A percentile compares a stretch with the other conserved stretches of the same genome.
Evolutionary conservation across 768 basidiomycete species (phyloP).

Genomic region (Boletus rubescentipes): DNA sequence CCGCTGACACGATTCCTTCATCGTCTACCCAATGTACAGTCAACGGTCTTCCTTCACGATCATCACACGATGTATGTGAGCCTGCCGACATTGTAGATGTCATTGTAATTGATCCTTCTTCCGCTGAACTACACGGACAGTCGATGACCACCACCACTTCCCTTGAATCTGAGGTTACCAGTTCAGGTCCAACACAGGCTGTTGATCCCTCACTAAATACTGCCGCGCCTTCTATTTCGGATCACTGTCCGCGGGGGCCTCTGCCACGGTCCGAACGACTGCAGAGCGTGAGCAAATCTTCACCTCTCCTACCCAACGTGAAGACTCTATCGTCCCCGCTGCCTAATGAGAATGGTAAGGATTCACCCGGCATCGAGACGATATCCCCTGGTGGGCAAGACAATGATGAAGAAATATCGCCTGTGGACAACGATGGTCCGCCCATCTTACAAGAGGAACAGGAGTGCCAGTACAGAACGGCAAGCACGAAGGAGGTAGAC

Average conservation of each 20-base stretch:
- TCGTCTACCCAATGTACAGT: constrained; percentile 11
- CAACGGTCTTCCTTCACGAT: constrained; percentile 25
- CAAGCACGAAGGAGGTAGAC: neutral
- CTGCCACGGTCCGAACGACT: constrained; percentile 37
- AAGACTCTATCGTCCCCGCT: constrained; percentile 18
- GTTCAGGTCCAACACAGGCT: constrained; percentile 1
- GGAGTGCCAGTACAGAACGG: constrained; percentile 38
- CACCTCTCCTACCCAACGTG: constrained; percentile 6
- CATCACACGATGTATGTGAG: constrained; percentile 18
- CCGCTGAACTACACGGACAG: constrained; percentile 3
- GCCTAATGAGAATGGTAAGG: constrained; percentile 24
- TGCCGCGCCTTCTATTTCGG: neutral
- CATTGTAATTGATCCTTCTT: constrained; percentile 4
- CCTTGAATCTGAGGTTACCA: neutral
- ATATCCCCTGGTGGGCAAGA: neutral
- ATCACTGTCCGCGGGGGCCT: constrained; percentile 20
- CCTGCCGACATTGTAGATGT: constrained; percentile 1
- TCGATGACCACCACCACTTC: neutral
- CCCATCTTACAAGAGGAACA: neutral
- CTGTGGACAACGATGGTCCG: neutral
- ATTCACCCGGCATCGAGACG: constrained; percentile 4
- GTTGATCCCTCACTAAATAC: constrained; percentile 1
- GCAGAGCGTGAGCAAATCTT: constrained; percentile 33
- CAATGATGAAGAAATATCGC: neutral
- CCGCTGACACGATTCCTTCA: constrained; percentile 5